phyloP scores from a whole-genome alignment of 2,329 filamentous ascomycete species.

The Fusarium sp. region DNA sequence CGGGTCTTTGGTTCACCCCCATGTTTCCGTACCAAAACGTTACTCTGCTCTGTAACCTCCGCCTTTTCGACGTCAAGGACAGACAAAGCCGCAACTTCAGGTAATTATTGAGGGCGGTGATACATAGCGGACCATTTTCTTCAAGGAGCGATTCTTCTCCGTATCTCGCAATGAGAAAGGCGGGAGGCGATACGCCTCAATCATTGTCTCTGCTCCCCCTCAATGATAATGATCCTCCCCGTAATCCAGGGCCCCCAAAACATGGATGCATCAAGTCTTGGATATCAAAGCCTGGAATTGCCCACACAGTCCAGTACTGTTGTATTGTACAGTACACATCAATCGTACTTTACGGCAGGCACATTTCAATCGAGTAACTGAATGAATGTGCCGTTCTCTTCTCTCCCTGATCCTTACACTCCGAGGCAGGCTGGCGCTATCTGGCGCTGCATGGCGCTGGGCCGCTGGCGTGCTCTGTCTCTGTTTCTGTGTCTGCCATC shows the following conservation, averaged over 20 bases:
- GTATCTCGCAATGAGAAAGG: not conserved
- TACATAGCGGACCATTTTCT: constrained; percentile 6
- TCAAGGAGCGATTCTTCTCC: not conserved
- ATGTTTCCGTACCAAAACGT: constrained; percentile 16
- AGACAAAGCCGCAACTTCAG: constrained; percentile 16
- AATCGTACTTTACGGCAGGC: constrained; percentile 2
- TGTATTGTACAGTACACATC: not conserved
- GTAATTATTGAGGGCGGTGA: not conserved
- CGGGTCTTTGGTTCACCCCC: constrained; percentile 18
- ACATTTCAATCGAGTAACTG: constrained; percentile 33
- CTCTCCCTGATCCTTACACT: constrained; percentile 16
- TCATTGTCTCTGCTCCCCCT: constrained; percentile 32
- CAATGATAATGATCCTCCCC: constrained; percentile 27
- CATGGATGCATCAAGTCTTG: constrained; percentile 25
- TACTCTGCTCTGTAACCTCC: constrained; percentile 30
- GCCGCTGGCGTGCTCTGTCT: constrained; percentile 25
- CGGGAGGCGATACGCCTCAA: constrained; percentile 36
- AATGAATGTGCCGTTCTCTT: constrained; percentile 9
- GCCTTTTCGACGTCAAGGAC: constrained; percentile 26
- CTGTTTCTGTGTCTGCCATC: not conserved
- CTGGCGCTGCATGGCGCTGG: constrained; percentile 35
- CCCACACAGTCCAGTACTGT: not conserved
- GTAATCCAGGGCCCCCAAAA: constrained; percentile 31
- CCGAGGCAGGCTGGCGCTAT: constrained; percentile 31
- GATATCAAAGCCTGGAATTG: constrained; percentile 39